Conservation (phyloP, 306 rosid genomes). For the Chamaecrista fasciculata region DNA sequence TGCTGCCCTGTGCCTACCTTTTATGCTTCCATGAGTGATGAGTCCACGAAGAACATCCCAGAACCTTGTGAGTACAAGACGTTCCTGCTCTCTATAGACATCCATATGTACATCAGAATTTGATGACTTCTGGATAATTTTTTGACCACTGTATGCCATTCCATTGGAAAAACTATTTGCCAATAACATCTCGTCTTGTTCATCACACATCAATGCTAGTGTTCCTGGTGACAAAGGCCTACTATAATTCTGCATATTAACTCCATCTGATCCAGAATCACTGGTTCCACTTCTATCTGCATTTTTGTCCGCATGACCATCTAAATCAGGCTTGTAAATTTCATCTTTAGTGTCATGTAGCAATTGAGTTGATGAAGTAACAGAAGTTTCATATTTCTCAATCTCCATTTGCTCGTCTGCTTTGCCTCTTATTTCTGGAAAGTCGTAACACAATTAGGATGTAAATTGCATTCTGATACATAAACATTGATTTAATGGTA, state of each 20-base stretch:
- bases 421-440: conserved; percentile 40
- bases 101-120: conserved; percentile 40
- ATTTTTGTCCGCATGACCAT: conserved; percentile 70
- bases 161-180: conserved; percentile 67
- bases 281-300: conserved; percentile 59
- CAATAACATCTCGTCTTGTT: conserved; percentile 91
- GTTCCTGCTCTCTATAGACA: conserved; percentile 59
- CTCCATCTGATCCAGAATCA: conserved; percentile 74
- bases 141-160: conserved; percentile 32
- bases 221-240: conserved; percentile 99
- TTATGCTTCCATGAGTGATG: conserved; percentile 54
- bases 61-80: conserved; percentile 54
- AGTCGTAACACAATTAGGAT: conserved; percentile 28
- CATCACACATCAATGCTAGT: conserved; percentile 98
- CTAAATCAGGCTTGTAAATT: conserved; percentile 32
- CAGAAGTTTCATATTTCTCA: conserved; percentile 29
- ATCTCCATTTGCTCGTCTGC: conserved; percentile 21
- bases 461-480: conserved; percentile 6
- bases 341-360: conserved; percentile 52
- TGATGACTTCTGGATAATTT: conserved; percentile 38
- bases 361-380: conserved; percentile 39
- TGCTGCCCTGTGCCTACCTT: no score
- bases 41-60: conserved; percentile 61
- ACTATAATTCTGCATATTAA: conserved; percentile 55
- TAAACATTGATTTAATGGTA: conserved; percentile 14